Evolutionary conservation across 768 basidiomycete genomes (phyloP).

Genomic region (Podaxis pistillaris): DNA sequence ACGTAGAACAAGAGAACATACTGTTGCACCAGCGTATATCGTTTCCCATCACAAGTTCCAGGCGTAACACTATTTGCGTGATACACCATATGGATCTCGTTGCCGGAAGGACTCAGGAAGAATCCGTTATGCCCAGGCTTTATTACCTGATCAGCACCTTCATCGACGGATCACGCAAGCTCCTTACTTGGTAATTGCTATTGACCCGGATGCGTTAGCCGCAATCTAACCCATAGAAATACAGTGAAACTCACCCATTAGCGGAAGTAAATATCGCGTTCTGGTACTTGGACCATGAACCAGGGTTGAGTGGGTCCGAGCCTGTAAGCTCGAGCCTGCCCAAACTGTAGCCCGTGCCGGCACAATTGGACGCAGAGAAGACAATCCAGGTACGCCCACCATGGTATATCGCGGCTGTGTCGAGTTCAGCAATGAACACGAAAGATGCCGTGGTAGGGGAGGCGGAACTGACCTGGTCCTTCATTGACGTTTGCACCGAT

Average conservation of each 20-base stretch:
- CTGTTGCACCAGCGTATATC: slow-evolving; percentile 26
- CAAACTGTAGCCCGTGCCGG: slow-evolving; percentile 25
- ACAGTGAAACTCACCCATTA: slow-evolving; percentile 21
- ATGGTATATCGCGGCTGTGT: slow-evolving; percentile 27
- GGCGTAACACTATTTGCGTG: slow-evolving; percentile 14
- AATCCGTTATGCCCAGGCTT: slow-evolving; percentile 36
- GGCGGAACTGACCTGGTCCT: slow-evolving; percentile 23
- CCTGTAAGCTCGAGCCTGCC: slow-evolving; percentile 31
- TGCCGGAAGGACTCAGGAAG: slow-evolving; percentile 29
- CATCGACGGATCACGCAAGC: background rate
- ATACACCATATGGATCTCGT: slow-evolving; percentile 24
- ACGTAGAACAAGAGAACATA: slow-evolving; percentile 3
- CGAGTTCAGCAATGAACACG: background rate
- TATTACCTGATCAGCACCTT: background rate
- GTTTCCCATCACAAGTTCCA: slow-evolving; percentile 25
- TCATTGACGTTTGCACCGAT: slow-evolving; percentile 33
- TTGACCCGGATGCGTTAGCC: background rate
- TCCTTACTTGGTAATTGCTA: slow-evolving; percentile 1
- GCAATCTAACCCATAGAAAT: background rate
- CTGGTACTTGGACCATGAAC: slow-evolving; percentile 30
- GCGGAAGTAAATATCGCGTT: slow-evolving; percentile 28
- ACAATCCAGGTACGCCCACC: slow-evolving; percentile 29
- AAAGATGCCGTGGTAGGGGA: background rate
- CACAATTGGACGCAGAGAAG: slow-evolving; percentile 31
- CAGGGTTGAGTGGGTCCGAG: slow-evolving; percentile 28